Evolutionary conservation across 2,329 filamentous ascomycete species (phyloP), one percentile per base, ranked within the genome.

Genomic region (Fusarium concolor): DNA sequence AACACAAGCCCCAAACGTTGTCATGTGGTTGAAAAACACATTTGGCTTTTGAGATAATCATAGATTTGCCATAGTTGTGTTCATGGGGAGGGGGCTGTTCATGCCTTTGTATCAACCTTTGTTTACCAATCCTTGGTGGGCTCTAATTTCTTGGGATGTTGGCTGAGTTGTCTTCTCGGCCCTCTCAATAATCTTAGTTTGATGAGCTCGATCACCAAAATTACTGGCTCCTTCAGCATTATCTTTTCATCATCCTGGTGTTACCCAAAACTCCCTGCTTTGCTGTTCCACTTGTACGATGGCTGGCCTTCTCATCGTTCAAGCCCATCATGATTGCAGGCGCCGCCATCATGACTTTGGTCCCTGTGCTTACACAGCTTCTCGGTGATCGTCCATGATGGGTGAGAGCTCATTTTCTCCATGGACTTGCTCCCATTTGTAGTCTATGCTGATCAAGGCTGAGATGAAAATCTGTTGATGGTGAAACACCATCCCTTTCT

Each of bases 321-420:
- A 18, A 15, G 12, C 20, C 22, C 17, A 29, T 65, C 47, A 61
- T 47, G 47, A 51, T 38, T 37, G 26, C 47, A 38, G 26, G 52
- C 43, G 54, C 51, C 31, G 53, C 56, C 28, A 46, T 62, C 65
- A 68, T 66, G 61, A 61, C 47, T 50, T 49, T 54, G 47, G 43
- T 62, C 41, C 24, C 61, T 28, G 15, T 38, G 29, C 65, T 62
- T 49, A 57, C 43, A 65, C 43, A 10, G 37, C 51, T 56, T 53
- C 43, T 53, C 31, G 12, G 43, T 41, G 29, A 51, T 52, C 37
- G 43, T 52, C 24, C 46, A 51, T 68, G 41, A 50, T 69, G 61
- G 18, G 31, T 24, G 15, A 43, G 37, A 22, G 33, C 41, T 43
- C 52, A 28, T 35, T 65, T 57, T 43, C 33, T 39, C 26, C 35